Evolutionary conservation across 2,329 filamentous ascomycete species (phyloP).

Genomic region (Xylariaceae sp.): DNA sequence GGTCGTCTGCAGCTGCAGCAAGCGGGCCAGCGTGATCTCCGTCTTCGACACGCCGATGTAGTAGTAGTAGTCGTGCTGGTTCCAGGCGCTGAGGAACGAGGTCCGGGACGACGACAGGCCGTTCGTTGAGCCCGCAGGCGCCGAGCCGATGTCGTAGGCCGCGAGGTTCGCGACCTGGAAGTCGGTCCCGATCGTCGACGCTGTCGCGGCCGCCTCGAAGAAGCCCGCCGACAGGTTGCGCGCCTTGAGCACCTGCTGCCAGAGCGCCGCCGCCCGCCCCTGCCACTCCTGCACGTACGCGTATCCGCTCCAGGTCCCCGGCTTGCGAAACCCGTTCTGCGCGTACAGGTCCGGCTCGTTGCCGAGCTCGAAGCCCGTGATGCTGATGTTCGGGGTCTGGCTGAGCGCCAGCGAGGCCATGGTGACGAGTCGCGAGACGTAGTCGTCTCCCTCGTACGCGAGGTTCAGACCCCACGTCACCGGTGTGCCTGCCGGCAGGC

Average conservation of each 20-base stretch:
- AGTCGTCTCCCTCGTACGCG: constrained; percentile 52
- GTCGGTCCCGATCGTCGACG: constrained; percentile 57
- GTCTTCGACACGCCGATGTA: constrained; percentile 54
- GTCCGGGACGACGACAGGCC: constrained; percentile 35
- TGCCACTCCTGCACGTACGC: constrained; percentile 53
- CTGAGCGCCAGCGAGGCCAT: constrained; percentile 43
- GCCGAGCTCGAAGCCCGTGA: constrained; percentile 40
- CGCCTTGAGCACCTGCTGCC: constrained; percentile 51
- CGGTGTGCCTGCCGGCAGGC: constrained; percentile 55
- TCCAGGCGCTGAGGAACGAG: constrained; percentile 49
- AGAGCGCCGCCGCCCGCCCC: constrained; percentile 50
- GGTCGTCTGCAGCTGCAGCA: constrained; percentile 53
- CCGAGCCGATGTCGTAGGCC: constrained; percentile 46
- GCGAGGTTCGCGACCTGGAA: constrained; percentile 52
- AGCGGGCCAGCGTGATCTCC: constrained; percentile 49
- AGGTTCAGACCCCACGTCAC: constrained; percentile 57
- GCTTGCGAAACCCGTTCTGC: constrained; percentile 52
- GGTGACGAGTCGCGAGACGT: constrained; percentile 48
- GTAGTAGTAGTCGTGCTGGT: constrained; percentile 61
- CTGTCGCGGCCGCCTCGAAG: constrained; percentile 56
- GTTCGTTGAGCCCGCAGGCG: constrained; percentile 31
- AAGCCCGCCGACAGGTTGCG: constrained; percentile 47
- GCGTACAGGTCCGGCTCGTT: constrained; percentile 41
- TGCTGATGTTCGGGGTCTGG: constrained; percentile 32
- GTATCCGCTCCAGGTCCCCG: constrained; percentile 49